phyloP scores from a whole-genome alignment of 306 rosid genomes.

The Neltuma alba region DNA sequence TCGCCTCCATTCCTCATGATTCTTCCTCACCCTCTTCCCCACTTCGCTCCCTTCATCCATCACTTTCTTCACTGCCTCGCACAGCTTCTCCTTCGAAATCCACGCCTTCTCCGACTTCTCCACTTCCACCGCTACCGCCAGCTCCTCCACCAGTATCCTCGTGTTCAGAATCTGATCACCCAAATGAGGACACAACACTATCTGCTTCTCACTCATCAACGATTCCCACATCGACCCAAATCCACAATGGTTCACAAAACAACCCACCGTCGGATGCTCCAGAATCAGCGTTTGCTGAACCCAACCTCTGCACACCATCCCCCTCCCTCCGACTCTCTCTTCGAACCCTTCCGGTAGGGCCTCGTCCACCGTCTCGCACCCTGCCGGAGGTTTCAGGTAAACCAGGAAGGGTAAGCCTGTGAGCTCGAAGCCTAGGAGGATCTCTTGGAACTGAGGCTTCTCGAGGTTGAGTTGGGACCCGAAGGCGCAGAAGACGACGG shows the following conservation, averaged over 20 bases:
- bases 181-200: constrained; percentile 54
- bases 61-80: constrained; percentile 47
- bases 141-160: constrained; percentile 49
- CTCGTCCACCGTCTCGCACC: constrained; percentile 47
- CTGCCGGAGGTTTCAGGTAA: constrained; percentile 52
- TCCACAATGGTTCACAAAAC: constrained; percentile 78
- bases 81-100: constrained; percentile 56
- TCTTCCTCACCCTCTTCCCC: constrained; percentile 44
- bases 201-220: constrained; percentile 54
- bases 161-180: constrained; percentile 66
- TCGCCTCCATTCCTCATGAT: constrained; percentile 48
- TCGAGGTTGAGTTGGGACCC: constrained; percentile 56
- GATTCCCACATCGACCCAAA: constrained; percentile 82
- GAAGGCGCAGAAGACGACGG: constrained; percentile 61
- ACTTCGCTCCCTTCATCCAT: constrained; percentile 54
- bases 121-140: constrained; percentile 57
- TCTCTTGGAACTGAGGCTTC: constrained; percentile 57
- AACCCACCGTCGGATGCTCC: constrained; percentile 51
- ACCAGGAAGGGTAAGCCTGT: constrained; percentile 53
- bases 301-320: constrained; percentile 60
- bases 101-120: constrained; percentile 45
- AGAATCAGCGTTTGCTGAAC: constrained; percentile 63
- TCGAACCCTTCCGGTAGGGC: constrained; percentile 62
- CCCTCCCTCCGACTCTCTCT: constrained; percentile 55
- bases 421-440: constrained; percentile 57